Percentiles rank a stretch among this genome's conserved stretches.
Conservation (phyloP, 768 basidiomycete genomes). For the Boletus rubropictus region DNA sequence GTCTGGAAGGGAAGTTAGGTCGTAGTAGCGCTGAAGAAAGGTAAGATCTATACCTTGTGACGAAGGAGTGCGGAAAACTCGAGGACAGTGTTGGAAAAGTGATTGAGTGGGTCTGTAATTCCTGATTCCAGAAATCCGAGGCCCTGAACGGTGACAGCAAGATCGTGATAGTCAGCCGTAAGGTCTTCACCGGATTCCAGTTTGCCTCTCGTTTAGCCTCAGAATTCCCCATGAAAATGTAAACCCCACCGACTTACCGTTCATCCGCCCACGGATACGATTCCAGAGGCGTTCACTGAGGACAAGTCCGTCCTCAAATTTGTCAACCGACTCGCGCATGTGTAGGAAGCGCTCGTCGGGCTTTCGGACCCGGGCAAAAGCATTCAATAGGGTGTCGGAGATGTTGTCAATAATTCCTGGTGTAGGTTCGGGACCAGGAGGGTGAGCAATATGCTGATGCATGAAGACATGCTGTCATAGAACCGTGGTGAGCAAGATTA, state of each 20-base stretch:
- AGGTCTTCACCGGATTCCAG: slow-evolving; percentile 87
- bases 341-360: slow-evolving; percentile 92
- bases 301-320: slow-evolving; percentile 91
- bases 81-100: slow-evolving; percentile 92
- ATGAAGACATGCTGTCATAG: slow-evolving; percentile 79
- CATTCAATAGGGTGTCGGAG: slow-evolving; percentile 93
- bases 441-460: slow-evolving; percentile 93
- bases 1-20: slow-evolving; percentile 44
- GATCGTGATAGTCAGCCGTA: slow-evolving; percentile 93
- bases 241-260: slow-evolving; percentile 55
- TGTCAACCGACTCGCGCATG: slow-evolving; percentile 89
- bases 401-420: slow-evolving; percentile 88
- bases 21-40: background rate
- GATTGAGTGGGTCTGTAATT: slow-evolving; percentile 94
- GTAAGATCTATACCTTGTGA: slow-evolving; percentile 55
- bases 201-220: slow-evolving; percentile 82
- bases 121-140: slow-evolving; percentile 97
- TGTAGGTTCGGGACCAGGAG: slow-evolving; percentile 75
- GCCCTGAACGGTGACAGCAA: slow-evolving; percentile 93
- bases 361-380: slow-evolving; percentile 92
- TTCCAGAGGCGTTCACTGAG: slow-evolving; percentile 77
- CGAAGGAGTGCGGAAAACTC: slow-evolving; percentile 90
- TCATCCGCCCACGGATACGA: slow-evolving; percentile 73
- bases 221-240: slow-evolving; percentile 44
- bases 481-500: slow-evolving; percentile 2